Evolutionary conservation across 2,329 filamentous ascomycete species (phyloP), one percentile per base, ranked within the genome.

Genomic region (Colletotrichum melonis): DNA sequence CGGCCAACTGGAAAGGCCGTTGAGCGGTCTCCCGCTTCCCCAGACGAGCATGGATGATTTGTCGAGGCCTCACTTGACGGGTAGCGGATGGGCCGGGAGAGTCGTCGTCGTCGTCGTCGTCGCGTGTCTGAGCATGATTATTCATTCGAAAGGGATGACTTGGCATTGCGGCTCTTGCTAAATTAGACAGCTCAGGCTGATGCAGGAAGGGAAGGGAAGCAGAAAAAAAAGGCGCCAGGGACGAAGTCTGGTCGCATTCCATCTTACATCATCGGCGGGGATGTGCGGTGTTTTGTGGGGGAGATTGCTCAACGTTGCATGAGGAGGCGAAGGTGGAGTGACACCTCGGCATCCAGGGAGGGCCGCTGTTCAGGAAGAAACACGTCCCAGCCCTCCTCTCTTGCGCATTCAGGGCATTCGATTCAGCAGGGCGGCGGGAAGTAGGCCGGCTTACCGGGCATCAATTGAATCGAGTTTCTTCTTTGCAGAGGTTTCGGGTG

Each of bases 201-300:
- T 49, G 46, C 52, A 59, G 46, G 16, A 42, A 56, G 54, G 55
- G 57, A 56, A 42, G 38, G 38, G 38, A 12, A 16, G 6, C 5
- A 32, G 5, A 30, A 26, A 28, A 52, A 30, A 26, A 35, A 42
- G 32, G 30, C 24, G 58, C 30, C 19, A 16, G 58, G 38, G 24
- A 63, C 24, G 66, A 49, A 49, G 30, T 68, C 57, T 38, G 57
- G 54, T 42, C 35, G 60, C 60, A 70, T 52, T 73, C 60, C 52
- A 38, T 67, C 67, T 73, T 65, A 71, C 71, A 73, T 73, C 71
- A 73, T 73, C 63, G 56, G 70, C 46, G 67, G 70, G 70, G 67
- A 70, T 49, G 42, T 59, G 59, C 69, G 66, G 46, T 59, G 60
- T 42, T 66, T 66, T 57, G 55, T 65, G 67, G 70, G 67, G 67